Conservation (phyloP, 805 yeast genomes). For the Metschnikowia koreensis region DNA sequence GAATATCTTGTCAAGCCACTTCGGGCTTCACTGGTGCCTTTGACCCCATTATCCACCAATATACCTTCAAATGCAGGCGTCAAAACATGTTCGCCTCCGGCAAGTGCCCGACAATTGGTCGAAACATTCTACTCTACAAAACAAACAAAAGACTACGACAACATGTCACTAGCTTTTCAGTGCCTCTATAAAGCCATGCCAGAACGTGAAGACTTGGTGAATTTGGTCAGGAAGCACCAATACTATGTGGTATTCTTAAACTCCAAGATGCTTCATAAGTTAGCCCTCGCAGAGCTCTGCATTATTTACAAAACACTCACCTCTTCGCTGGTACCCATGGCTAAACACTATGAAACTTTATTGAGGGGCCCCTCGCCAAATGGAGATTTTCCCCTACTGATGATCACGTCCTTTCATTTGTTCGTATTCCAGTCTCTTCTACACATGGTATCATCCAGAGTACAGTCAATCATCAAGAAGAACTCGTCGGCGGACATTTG, state of each 20-base stretch:
- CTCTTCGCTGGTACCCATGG: constrained; percentile 1
- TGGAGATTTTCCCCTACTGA: neutral
- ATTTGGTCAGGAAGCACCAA: constrained; percentile 13
- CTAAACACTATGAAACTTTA: constrained; percentile 2
- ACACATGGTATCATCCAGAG: constrained; percentile 12
- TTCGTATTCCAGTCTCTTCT: constrained; percentile 18
- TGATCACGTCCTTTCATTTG: constrained; percentile 15
- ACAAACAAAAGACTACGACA: neutral
- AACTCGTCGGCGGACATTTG: neutral
- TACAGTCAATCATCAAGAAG: constrained; percentile 6
- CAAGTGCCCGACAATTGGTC: constrained; percentile 7
- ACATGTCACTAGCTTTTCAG: constrained; percentile 14
- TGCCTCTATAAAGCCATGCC: constrained; percentile 7
- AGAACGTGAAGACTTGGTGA: neutral
- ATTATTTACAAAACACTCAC: constrained; percentile 10
- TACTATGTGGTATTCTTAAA: constrained; percentile 12
- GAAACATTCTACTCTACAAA: constrained; percentile 5
- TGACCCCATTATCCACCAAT: constrained; percentile 1
- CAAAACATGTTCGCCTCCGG: neutral
- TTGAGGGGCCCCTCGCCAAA: constrained; percentile 6
- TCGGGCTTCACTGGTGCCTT: neutral
- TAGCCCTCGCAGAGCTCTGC: constrained; percentile 15
- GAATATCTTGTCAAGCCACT: neutral
- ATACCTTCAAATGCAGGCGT: neutral
- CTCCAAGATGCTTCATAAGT: constrained; percentile 5